Base-by-base conservation (phyloP, 2,329 filamentous ascomycete species). In the Pezicula carpinea region DNA sequence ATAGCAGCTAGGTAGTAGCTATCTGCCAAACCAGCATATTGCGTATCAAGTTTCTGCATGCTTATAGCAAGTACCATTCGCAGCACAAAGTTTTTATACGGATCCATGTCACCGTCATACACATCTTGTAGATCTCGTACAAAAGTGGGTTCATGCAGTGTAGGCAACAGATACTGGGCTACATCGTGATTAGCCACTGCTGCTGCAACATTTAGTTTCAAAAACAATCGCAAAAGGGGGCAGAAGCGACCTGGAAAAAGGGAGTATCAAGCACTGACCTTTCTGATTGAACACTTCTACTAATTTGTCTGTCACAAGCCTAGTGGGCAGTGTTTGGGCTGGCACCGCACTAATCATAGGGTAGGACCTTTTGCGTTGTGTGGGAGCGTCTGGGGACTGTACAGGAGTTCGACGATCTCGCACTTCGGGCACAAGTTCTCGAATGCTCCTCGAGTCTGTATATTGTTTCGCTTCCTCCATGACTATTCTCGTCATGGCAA, bases 391-490 rank as follows among this genome's bases (percentile, higher is more conserved):
- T 80, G 79, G 59, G 7, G 69, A 89, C 72, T 72, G 86, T 79
- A 79, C 85, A 75, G 71, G 86, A 74, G 63, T 82, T 71, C 73
- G 80, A 69, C 69, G 82, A 62, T 66, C 81, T 66, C 69, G 82
- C 63, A 78, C 71, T 46, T 91, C 86, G 3, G 91, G 89, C 26
- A 96, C 88, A 42, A 97, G 83, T 57, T 96, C 90, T 48, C 89
- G 90, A 64, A 97, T 96, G 55, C 85, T 89, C 66, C 90, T 88
- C 5, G 89, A 86, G 60, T 93, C 87, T 21, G 90, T 95, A 61
- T 92, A 95, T 53, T 90, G 85, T 69, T 96, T 97, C 44, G 92
- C 92, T 67, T 96, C 83, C 65, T 96, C 91, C 87, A 99, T 96
- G 10, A 99, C 84, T 56, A 97, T 76, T 23, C 92, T 83, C 11